Evolutionary conservation across 2,329 filamentous ascomycete genomes (phyloP).

Genomic region (Epichloe sibirici): DNA sequence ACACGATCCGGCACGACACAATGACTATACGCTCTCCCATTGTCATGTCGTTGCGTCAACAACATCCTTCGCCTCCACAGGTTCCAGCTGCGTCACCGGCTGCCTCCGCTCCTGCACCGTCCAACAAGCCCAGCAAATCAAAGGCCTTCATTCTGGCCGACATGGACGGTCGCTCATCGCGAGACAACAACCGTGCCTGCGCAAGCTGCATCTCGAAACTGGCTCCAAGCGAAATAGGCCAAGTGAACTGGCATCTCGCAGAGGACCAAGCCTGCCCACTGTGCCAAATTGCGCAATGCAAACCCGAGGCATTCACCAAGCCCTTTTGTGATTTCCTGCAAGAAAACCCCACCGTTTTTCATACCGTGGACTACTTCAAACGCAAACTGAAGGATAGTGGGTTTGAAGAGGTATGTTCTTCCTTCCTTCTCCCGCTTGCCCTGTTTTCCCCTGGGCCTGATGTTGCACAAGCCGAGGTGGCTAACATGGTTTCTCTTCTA

Average conservation of each 20-base stretch:
- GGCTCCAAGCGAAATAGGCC: conserved; percentile 14
- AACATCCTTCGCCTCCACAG: conserved; percentile 18
- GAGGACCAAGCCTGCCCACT: conserved; percentile 20
- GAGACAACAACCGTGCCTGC: conserved; percentile 26
- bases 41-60: conserved; percentile 33
- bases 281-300: conserved; percentile 26
- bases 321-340: conserved; percentile 82
- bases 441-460: background rate
- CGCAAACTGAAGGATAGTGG: conserved; percentile 58
- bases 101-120: conserved; percentile 3
- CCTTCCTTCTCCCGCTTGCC: background rate
- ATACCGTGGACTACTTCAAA: conserved; percentile 71
- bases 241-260: conserved; percentile 20
- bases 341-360: conserved; percentile 86
- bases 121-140: conserved; percentile 7
- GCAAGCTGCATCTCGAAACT: conserved; percentile 26
- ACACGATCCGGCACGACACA: conserved; percentile 2
- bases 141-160: conserved; percentile 37
- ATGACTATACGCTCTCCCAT: conserved; percentile 36
- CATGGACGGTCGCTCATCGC: conserved; percentile 23
- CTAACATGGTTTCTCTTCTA: background rate
- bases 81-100: conserved; percentile 13
- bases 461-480: background rate
- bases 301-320: conserved; percentile 59
- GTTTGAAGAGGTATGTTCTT: conserved; percentile 50